Evolutionary conservation across 805 yeast species (phyloP).

Genomic region (Metschnikowia reukaufii): DNA sequence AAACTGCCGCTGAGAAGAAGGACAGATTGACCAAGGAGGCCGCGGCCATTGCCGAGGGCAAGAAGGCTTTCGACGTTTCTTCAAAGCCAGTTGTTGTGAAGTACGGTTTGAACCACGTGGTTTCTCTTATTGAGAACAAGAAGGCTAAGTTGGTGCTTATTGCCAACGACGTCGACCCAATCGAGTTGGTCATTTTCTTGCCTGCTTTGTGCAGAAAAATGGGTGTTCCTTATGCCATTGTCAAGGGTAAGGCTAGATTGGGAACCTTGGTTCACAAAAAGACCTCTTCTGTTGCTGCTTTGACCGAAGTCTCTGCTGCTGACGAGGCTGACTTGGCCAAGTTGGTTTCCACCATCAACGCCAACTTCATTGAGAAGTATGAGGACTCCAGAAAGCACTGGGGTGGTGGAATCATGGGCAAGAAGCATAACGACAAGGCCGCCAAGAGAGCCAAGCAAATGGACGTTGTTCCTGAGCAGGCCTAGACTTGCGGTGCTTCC

Average conservation of each 20-base stretch:
- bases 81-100: constrained; percentile 96
- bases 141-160: constrained; percentile 96
- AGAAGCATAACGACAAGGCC: constrained; percentile 83
- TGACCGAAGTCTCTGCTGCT: constrained; percentile 91
- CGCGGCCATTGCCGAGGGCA: constrained; percentile 98
- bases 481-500: neutral
- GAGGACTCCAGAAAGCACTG: constrained; percentile 97
- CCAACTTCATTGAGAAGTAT: constrained; percentile 91
- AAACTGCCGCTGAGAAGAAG: constrained; percentile 95
- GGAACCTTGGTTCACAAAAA: constrained; percentile 97
- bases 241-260: constrained; percentile 98
- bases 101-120: constrained; percentile 99
- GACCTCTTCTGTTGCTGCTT: constrained; percentile 95
- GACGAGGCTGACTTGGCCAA: constrained; percentile 94
- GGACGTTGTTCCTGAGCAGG: constrained; percentile 30
- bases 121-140: constrained; percentile 95
- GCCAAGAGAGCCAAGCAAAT: constrained; percentile 71
- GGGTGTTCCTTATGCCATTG: constrained; percentile 99
- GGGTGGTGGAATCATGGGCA: constrained; percentile 99
- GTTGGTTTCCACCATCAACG: constrained; percentile 87
- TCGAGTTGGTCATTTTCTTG: constrained; percentile 93
- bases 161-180: constrained; percentile 99
- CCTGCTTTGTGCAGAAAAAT: constrained; percentile 99
- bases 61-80: constrained; percentile 94
- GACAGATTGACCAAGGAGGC: constrained; percentile 99